These are phyloP conservation scores for Cucurbitaria berberidis DNA, from an alignment of 2,329 filamentous ascomycete species.

Conservation along the genomic window DNA sequence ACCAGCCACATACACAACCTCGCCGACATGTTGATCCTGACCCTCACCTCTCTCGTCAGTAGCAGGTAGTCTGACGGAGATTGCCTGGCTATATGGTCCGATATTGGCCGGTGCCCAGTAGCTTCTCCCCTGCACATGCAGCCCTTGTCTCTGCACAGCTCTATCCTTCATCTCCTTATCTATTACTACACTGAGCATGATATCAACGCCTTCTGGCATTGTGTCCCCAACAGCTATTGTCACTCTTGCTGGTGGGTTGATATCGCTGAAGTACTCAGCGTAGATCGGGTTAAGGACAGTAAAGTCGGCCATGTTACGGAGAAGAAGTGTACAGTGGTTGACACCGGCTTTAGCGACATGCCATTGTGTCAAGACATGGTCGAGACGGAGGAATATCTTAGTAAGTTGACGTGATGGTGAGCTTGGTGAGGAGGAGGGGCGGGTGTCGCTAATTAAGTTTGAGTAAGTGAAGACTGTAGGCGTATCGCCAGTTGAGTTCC, in stretches of 20 bases:
- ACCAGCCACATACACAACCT: slow-evolving; percentile 74
- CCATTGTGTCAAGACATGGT: slow-evolving; percentile 30
- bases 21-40: slow-evolving; percentile 16
- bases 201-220: slow-evolving; percentile 65
- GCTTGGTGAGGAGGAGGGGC: background rate
- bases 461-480: slow-evolving; percentile 57
- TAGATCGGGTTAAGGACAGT: slow-evolving; percentile 76
- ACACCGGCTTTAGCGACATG: slow-evolving; percentile 35
- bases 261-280: slow-evolving; percentile 71
- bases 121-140: slow-evolving; percentile 91
- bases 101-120: slow-evolving; percentile 99
- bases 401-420: slow-evolving; percentile 41
- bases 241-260: slow-evolving; percentile 84
- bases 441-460: slow-evolving; percentile 29
- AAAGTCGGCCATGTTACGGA: slow-evolving; percentile 83
- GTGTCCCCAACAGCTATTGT: slow-evolving; percentile 77
- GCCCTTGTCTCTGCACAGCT: slow-evolving; percentile 52
- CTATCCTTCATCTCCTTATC: slow-evolving; percentile 19
- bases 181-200: slow-evolving; percentile 65
- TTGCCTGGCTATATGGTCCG: slow-evolving; percentile 92
- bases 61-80: slow-evolving; percentile 58
- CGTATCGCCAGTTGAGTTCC: slow-evolving; percentile 30
- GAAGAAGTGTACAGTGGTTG: slow-evolving; percentile 65
- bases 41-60: slow-evolving; percentile 20
- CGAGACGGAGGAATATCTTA: slow-evolving; percentile 48